Base-by-base conservation (phyloP, 345 rosid genomes). In the Citrus trifoliata region DNA sequence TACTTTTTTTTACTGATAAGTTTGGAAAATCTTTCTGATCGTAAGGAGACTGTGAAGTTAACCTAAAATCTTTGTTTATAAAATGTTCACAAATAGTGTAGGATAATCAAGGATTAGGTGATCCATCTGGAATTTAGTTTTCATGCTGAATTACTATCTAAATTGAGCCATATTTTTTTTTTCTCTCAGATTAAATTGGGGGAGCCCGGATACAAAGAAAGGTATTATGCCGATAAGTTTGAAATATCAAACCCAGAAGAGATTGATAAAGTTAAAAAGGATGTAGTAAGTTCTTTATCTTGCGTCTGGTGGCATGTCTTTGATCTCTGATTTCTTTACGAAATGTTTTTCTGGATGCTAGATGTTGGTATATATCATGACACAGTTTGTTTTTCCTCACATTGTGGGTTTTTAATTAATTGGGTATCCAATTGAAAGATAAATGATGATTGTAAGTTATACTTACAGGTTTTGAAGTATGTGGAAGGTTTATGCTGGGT, bases 401-500 rank as follows among this genome's bases (percentile, higher is more conserved):
- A 37, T 48, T 16, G 13, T 76, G 18, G 32, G 24, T 24, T 59
- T 63, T 62, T 75, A 64, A 76, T 4, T 24, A 6, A 19, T 46
- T 46, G 62, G 40, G 38, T 40, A 46, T 42, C 48, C 38, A 8
- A 48, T 66, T 71, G 32, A 60, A 77, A 60, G 27, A 46, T 38
- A 32, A 22, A 46, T 33, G 77, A 77, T 32, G 6, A 12, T 75
- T 62, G 35, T 59, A 63, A 8, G 16, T 68, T 74, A 71, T 78
- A 61, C 76, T 83, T 84, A 85, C 89, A 97, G 99, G 98, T 93
- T 71, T 79, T 86, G 88, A 97, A 89, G 76, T 97, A 97, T 70
- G 92, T 94, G 38, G 98, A 97, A 91, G 98, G 98, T 73, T 80
- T 97, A 81, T 97, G 98, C 79, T 94, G 99, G 99, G 97, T 97